A percentile compares a stretch with the other conserved stretches of the same genome.
Conservation (phyloP, 202 grass and related monocot genomes). For the Musa balbisiana region DNA sequence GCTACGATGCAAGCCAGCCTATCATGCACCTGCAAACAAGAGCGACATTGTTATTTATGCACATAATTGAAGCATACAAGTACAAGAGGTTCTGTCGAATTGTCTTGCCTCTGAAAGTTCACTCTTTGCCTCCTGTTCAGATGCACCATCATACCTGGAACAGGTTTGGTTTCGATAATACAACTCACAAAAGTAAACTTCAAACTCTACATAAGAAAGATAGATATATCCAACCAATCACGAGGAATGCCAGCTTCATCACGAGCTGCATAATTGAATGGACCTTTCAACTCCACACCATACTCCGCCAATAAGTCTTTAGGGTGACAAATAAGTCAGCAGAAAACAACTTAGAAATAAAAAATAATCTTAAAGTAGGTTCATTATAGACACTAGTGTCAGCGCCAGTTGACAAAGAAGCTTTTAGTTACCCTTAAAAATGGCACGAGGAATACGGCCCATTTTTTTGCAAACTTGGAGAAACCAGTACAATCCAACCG, state of each 20-base stretch:
- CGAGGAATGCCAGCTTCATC: slow-evolving; percentile 81
- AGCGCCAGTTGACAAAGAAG: neutral
- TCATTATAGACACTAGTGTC: slow-evolving; percentile 3
- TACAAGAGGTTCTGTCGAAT: neutral
- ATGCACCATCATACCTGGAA: slow-evolving; percentile 55
- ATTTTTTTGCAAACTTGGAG: slow-evolving; percentile 65
- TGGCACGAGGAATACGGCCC: slow-evolving; percentile 45
- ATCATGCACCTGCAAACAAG: slow-evolving; percentile 55
- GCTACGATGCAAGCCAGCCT: slow-evolving; percentile 72
- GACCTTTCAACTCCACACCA: slow-evolving; percentile 64
- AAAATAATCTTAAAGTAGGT: slow-evolving; percentile 17
- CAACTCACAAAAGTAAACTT: neutral
- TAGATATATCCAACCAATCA: slow-evolving; percentile 42
- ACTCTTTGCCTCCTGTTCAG: slow-evolving; percentile 32
- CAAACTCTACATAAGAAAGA: neutral
- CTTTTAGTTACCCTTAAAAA: slow-evolving; percentile 56
- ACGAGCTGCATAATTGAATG: slow-evolving; percentile 78
- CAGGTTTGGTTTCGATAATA: neutral
- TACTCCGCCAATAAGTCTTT: slow-evolving; percentile 61
- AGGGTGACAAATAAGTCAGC: neutral
- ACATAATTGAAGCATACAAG: neutral
- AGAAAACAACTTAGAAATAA: slow-evolving; percentile 19
- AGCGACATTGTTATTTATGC: slow-evolving; percentile 6
- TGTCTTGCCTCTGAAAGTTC: slow-evolving; percentile 62
- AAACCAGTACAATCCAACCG: slow-evolving; percentile 87